Evolutionary conservation across 2,329 filamentous ascomycete species (phyloP).

Genomic region (Trichoderma koningiopsis): DNA sequence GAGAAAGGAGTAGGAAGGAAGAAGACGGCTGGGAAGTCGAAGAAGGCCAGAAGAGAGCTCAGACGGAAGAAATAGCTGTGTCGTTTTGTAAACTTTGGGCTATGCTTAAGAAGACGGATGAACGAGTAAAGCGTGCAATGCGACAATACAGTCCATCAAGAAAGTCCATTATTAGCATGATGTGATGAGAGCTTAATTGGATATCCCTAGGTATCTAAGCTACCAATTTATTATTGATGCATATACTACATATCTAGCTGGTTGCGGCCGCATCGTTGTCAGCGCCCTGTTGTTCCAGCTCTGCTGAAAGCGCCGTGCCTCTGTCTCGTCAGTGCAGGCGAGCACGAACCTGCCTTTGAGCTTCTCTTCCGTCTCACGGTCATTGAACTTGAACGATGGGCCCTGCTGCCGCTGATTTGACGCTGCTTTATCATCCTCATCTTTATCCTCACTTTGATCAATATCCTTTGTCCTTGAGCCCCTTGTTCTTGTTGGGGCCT

Average conservation of each 20-base stretch:
- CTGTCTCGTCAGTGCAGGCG: constrained; percentile 36
- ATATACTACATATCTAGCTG: constrained; percentile 33
- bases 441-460: neutral
- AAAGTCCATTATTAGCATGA: neutral
- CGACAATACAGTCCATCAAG: neutral
- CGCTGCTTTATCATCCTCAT: neutral
- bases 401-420: neutral
- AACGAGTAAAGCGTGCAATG: neutral
- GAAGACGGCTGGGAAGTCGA: neutral
- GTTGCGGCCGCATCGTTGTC: constrained; percentile 24
- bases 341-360: constrained; percentile 39
- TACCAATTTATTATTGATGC: constrained; percentile 41
- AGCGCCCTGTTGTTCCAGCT: constrained; percentile 44
- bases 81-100: neutral
- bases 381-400: neutral
- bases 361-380: constrained; percentile 30
- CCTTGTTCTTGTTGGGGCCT: neutral
- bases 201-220: constrained; percentile 21
- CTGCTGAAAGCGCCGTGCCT: constrained; percentile 46
- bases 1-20: neutral
- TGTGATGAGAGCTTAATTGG: neutral
- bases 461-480: neutral
- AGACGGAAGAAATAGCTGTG: neutral
- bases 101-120: neutral
- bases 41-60: too few relatives aligned